Conservation (phyloP, 768 basidiomycete genomes). For the Paxillus ammoniavirescens region DNA sequence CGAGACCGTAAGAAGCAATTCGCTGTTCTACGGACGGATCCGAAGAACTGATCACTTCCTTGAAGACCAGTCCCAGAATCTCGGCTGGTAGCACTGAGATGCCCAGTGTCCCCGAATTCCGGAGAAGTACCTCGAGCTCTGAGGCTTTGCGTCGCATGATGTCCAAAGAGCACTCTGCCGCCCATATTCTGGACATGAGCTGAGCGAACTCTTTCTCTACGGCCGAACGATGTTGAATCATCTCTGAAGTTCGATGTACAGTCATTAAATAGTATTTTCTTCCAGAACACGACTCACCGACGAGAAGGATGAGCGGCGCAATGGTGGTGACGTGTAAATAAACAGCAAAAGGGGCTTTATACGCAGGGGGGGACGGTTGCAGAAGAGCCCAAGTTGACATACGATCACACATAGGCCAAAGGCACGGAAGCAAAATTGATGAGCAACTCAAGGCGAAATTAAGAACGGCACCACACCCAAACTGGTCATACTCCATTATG, state of each 20-base stretch:
- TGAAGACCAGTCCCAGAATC: constrained; percentile 26
- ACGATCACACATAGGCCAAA: too few species aligned
- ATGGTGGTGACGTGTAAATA: neutral
- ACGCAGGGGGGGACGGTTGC: neutral
- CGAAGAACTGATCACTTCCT: constrained; percentile 13
- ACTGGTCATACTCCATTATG: neutral
- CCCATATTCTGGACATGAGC: constrained; percentile 20
- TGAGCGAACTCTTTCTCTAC: constrained; percentile 14
- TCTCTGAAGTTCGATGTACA: constrained; percentile 8
- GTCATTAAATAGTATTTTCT: neutral
- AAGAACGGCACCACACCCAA: neutral
- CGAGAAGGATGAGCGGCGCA: neutral
- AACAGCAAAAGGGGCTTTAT: constrained; percentile 12
- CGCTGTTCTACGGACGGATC: neutral
- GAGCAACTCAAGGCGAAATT: neutral
- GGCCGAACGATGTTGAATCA: constrained; percentile 5
- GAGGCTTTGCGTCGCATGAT: constrained; percentile 20
- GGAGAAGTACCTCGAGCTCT: constrained; percentile 9
- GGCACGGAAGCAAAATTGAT: constrained; percentile 9
- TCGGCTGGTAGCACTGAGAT: constrained; percentile 26
- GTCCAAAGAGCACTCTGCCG: constrained; percentile 16
- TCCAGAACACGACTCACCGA: constrained; percentile 11
- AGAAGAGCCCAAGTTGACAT: neutral
- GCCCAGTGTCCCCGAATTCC: neutral
- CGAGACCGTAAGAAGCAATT: neutral